Evolutionary conservation across 202 grass and related monocot species (phyloP).

Genomic region (Alloteropsis angusta): DNA sequence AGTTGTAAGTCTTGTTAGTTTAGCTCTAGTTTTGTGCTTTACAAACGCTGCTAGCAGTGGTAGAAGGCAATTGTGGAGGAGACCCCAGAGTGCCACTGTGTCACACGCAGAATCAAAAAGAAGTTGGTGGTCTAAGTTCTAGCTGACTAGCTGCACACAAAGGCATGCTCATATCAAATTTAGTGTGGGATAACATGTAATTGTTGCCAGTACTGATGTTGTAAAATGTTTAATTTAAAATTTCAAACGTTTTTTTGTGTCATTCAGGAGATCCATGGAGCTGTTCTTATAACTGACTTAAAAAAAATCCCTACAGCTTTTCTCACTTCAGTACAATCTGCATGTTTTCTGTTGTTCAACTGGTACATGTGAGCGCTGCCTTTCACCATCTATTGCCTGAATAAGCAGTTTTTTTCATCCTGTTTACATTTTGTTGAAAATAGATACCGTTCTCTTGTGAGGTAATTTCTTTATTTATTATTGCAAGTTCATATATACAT

Average conservation of each 20-base stretch:
- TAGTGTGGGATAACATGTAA: too few relatives aligned
- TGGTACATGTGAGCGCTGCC: too few relatives aligned
- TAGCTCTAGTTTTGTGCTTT: constrained; percentile 84
- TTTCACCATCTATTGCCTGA: too few relatives aligned
- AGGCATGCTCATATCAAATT: too few relatives aligned
- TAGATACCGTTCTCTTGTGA: neutral
- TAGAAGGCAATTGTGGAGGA: constrained; percentile 21
- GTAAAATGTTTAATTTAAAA: too few relatives aligned
- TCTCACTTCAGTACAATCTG: too few relatives aligned
- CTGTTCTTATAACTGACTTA: too few relatives aligned
- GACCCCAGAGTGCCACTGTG: constrained; percentile 21
- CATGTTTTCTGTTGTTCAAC: too few relatives aligned
- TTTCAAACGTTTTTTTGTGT: too few relatives aligned
- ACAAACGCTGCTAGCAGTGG: constrained; percentile 34
- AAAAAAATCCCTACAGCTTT: too few relatives aligned
- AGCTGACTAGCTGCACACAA: neutral
- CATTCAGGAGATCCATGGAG: too few relatives aligned
- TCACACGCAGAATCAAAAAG: constrained; percentile 40
- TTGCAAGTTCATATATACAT: neutral
- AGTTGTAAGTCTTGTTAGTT: constrained; percentile 64
- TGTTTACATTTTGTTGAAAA: neutral
- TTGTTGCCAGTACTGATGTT: too few relatives aligned
- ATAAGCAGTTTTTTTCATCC: neutral
- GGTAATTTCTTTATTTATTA: neutral
- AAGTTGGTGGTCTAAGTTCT: constrained; percentile 90